Percentiles rank a stretch among this genome's conserved stretches.
Conservation (phyloP, 2,329 filamentous ascomycete genomes). For the Alternaria conjuncta region DNA sequence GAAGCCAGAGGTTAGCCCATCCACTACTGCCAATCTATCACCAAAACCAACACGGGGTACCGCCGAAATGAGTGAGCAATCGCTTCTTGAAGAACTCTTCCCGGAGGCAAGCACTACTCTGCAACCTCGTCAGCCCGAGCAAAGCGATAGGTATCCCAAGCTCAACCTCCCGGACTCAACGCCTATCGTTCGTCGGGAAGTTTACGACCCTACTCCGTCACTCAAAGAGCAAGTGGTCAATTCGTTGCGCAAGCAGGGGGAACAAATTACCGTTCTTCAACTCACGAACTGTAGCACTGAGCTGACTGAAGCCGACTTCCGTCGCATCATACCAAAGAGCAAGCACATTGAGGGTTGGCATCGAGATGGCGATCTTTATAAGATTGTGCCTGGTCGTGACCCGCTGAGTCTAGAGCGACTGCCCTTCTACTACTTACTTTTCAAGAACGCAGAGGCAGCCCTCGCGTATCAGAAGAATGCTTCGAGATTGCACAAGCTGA, state of each 20-base stretch:
- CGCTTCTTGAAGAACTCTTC: conserved; percentile 60
- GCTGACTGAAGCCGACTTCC: conserved; percentile 73
- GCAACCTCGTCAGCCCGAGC: conserved; percentile 18
- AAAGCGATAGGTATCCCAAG: conserved; percentile 35
- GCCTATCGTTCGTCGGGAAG: conserved; percentile 15
- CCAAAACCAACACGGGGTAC: conserved; percentile 4
- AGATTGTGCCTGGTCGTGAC: conserved; percentile 70
- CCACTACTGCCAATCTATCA: neutral
- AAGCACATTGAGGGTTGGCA: conserved; percentile 72
- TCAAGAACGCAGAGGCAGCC: conserved; percentile 66
- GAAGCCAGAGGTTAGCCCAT: neutral
- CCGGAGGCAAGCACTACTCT: conserved; percentile 52
- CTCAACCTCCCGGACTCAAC: conserved; percentile 30
- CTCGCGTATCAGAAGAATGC: conserved; percentile 65
- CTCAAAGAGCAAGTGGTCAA: conserved; percentile 28
- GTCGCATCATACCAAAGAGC: conserved; percentile 67
- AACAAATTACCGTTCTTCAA: conserved; percentile 57
- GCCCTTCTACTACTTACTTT: conserved; percentile 73
- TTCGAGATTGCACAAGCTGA: conserved; percentile 58
- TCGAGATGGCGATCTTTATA: conserved; percentile 61
- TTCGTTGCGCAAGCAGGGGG: conserved; percentile 29
- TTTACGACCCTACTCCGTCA: conserved; percentile 6
- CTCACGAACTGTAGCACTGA: conserved; percentile 58
- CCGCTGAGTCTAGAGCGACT: conserved; percentile 67
- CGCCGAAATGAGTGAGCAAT: conserved; percentile 33